phyloP scores from a whole-genome alignment of 2,329 filamentous ascomycete species.

The Ascochyta clinopodiicola region DNA sequence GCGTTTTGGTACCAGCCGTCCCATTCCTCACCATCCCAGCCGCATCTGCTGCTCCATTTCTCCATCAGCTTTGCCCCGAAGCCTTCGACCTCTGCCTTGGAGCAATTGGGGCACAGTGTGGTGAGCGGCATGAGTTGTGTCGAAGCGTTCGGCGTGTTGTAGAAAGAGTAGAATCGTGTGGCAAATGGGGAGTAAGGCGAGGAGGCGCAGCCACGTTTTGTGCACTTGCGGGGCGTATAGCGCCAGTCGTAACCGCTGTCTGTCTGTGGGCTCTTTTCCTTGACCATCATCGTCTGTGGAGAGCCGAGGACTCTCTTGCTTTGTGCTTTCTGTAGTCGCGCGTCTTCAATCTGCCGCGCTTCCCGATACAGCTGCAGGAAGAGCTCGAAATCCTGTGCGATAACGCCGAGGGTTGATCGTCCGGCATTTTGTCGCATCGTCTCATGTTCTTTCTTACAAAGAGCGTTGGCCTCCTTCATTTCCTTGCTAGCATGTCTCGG shows the following conservation, averaged over 20 bases:
- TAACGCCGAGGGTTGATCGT: constrained; percentile 37
- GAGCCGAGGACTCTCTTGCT: constrained; percentile 23
- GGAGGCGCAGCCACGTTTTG: constrained; percentile 23
- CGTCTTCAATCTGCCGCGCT: constrained; percentile 19
- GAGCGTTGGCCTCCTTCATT: constrained; percentile 31
- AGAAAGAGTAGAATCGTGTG: constrained; percentile 32
- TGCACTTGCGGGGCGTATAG: constrained; percentile 37
- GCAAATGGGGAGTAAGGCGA: constrained; percentile 35
- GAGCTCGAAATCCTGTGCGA: constrained; percentile 38
- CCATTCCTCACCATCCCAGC: constrained; percentile 36
- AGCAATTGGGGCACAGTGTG: constrained; percentile 37
- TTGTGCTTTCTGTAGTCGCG: constrained; percentile 18
- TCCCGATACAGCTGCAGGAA: constrained; percentile 26
- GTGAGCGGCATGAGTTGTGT: constrained; percentile 26
- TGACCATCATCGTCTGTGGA: neutral
- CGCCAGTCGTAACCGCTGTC: constrained; percentile 33
- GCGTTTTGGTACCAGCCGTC: constrained; percentile 31
- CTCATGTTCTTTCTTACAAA: constrained; percentile 37
- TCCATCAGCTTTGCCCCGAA: constrained; percentile 27
- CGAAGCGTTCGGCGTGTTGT: constrained; percentile 22
- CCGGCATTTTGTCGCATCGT: constrained; percentile 41
- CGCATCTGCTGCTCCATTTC: constrained; percentile 31
- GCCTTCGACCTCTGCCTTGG: constrained; percentile 31
- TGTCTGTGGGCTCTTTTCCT: neutral
- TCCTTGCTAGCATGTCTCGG: constrained; percentile 36